Percentiles rank a stretch among this genome's conserved stretches.
phyloP scores from a whole-genome alignment of 2,329 filamentous ascomycete genomes.

The Paecilomyces niveus region DNA sequence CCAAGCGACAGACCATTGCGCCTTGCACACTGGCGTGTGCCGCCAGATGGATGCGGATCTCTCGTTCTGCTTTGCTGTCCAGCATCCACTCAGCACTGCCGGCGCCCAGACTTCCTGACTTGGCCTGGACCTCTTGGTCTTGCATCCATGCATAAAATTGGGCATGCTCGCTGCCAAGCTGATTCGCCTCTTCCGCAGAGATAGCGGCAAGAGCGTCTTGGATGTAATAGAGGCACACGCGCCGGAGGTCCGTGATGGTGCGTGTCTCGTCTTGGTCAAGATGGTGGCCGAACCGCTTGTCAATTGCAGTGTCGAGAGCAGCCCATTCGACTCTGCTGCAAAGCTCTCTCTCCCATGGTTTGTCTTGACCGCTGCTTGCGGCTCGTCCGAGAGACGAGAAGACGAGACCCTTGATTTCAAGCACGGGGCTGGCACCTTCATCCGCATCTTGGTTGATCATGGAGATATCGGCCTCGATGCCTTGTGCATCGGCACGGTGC shows the following conservation, averaged over 20 bases:
- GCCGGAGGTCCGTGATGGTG: background rate
- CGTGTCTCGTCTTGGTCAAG: too few relatives aligned
- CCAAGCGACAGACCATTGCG: background rate
- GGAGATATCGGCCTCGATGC: background rate
- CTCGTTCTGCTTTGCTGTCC: too few relatives aligned
- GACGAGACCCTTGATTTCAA: background rate
- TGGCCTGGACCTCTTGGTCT: background rate
- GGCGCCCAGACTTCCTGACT: background rate
- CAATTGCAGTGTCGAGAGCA: background rate
- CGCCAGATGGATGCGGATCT: too few relatives aligned
- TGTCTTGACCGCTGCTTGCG: background rate
- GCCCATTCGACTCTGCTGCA: background rate
- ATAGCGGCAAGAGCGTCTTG: background rate
- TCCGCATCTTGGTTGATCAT: background rate
- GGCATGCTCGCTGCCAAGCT: background rate
- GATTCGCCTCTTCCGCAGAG: background rate
- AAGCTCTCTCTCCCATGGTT: background rate
- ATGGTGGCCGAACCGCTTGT: too few relatives aligned
- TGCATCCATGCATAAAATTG: background rate
- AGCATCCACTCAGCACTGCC: background rate
- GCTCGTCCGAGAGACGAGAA: background rate
- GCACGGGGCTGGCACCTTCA: background rate
- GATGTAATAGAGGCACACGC: background rate
- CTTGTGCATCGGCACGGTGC: background rate
- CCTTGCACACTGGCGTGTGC: too few relatives aligned